A percentile compares a stretch with the other conserved stretches of the same genome.
These are phyloP conservation scores for Cardamine resedifolia DNA, from an alignment of 345 rosid species.

Conservation along the genomic window DNA sequence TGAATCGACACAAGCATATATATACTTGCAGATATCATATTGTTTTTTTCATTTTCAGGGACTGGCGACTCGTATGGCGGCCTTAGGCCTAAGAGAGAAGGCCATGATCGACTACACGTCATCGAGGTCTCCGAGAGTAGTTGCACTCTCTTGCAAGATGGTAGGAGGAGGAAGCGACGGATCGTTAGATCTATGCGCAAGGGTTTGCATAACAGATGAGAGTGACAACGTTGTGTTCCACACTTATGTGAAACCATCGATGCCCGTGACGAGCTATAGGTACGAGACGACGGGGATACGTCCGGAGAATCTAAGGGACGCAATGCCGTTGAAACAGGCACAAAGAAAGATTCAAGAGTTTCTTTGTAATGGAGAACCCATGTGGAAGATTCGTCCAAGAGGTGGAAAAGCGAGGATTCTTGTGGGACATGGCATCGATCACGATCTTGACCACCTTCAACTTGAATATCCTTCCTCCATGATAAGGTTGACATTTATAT, in stretches of 20 bases:
- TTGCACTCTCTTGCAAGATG: constrained; percentile 87
- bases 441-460: constrained; percentile 70
- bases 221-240: constrained; percentile 73
- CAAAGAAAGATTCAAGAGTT: constrained; percentile 84
- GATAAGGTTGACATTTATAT: constrained; percentile 60
- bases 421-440: constrained; percentile 87
- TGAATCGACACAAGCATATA: background rate
- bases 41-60: constrained; percentile 42
- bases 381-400: constrained; percentile 85
- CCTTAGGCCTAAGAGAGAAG: constrained; percentile 64
- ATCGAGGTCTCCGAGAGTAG: constrained; percentile 53
- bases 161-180: constrained; percentile 96
- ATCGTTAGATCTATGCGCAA: constrained; percentile 71
- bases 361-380: constrained; percentile 84
- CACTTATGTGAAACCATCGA: constrained; percentile 66
- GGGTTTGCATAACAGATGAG: constrained; percentile 80
- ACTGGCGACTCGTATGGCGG: constrained; percentile 52
- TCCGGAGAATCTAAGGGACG: constrained; percentile 68
- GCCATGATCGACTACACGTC: constrained; percentile 45
- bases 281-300: constrained; percentile 83
- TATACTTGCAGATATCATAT: background rate
- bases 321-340: constrained; percentile 65
- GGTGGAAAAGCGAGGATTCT: constrained; percentile 84
- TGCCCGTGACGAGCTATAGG: constrained; percentile 80
- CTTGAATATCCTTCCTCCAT: constrained; percentile 74